These are phyloP conservation scores for Beta macrorhiza DNA, from an alignment of 179 eudicot genomes.

Conservation along the genomic window DNA sequence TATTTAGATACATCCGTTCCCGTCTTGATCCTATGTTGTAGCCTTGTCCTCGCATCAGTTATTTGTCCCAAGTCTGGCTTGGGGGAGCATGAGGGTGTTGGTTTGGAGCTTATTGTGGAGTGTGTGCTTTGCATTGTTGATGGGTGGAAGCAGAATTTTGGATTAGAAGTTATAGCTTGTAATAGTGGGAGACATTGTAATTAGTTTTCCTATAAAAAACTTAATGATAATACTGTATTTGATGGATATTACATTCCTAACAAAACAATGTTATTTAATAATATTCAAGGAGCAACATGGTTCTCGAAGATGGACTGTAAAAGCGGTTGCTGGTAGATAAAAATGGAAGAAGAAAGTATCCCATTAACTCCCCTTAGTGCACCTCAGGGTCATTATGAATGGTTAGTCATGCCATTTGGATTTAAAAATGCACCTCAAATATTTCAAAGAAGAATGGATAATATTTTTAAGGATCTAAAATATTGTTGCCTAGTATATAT, in stretches of 20 bases:
- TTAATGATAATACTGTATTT: neutral
- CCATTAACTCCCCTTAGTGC: slow-evolving; percentile 6
- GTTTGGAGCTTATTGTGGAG: no score
- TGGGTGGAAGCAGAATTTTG: no score
- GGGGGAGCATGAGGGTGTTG: no score
- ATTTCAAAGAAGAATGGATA: neutral
- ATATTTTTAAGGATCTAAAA: neutral
- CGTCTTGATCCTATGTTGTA: no score
- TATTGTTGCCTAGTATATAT: neutral
- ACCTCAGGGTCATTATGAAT: slow-evolving; percentile 2
- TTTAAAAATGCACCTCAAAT: slow-evolving; percentile 2
- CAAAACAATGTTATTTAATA: neutral
- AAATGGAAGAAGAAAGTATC: slow-evolving; percentile 1
- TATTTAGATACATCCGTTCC: no score
- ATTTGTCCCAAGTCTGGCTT: no score
- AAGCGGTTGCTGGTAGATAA: neutral
- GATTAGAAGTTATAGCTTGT: no score
- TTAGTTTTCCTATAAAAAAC: no score
- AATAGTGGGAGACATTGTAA: no score
- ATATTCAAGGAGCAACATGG: neutral
- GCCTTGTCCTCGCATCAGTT: no score
- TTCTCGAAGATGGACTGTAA: slow-evolving; percentile 5
- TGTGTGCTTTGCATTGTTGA: no score
- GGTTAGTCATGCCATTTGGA: neutral
- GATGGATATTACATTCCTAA: slow-evolving; percentile 1